A percentile compares a stretch with the other conserved stretches of the same genome.
Conservation (phyloP, 179 eudicot species). For the Silene vulgaris region DNA sequence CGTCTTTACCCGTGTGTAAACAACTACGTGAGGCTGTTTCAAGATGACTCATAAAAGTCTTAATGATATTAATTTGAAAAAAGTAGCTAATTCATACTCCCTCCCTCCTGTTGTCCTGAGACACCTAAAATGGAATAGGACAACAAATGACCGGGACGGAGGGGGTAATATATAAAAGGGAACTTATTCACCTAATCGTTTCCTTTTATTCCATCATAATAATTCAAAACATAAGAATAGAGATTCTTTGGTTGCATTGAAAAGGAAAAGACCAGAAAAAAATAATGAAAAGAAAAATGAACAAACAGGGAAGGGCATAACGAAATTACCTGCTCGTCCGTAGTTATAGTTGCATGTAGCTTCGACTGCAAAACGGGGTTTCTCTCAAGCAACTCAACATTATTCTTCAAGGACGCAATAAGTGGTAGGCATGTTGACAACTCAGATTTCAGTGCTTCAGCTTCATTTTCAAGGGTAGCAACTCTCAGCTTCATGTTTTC, state of each 20-base stretch:
- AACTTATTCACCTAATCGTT: too few species aligned
- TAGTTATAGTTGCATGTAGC: conserved; percentile 26
- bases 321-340: conserved; percentile 41
- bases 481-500: conserved; percentile 57
- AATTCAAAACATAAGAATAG: background rate
- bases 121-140: too few species aligned
- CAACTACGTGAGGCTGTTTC: too few species aligned
- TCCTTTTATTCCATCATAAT: background rate
- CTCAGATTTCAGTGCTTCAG: conserved; percentile 54
- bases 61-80: too few species aligned
- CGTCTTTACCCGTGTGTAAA: too few species aligned
- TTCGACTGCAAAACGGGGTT: conserved; percentile 42
- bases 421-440: conserved; percentile 57
- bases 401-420: conserved; percentile 53
- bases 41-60: too few species aligned
- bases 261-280: background rate
- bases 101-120: too few species aligned
- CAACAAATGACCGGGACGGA: too few species aligned
- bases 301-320: background rate
- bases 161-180: too few species aligned
- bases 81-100: too few species aligned
- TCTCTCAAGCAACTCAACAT: conserved; percentile 53
- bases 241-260: background rate
- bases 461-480: conserved; percentile 53
- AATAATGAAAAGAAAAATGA: conserved; percentile 5